A percentile compares a stretch with the other conserved stretches of the same genome.
phyloP scores from a whole-genome alignment of 306 rosid species.

The Pterocarpus santalinus region DNA sequence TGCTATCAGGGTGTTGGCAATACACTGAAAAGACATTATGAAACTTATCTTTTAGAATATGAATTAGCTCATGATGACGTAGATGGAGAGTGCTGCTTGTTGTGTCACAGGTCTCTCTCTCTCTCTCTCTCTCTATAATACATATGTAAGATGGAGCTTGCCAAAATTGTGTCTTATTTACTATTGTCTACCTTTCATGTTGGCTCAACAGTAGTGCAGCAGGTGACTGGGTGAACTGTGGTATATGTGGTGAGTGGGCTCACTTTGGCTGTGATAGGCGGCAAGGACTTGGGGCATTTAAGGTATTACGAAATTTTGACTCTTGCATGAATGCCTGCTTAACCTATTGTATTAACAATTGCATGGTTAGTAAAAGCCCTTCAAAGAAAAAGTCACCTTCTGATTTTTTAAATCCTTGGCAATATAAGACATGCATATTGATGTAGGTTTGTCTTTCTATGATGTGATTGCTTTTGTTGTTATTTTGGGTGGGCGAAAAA shows the following conservation, averaged over 20 bases:
- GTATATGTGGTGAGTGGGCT: constrained; percentile 99
- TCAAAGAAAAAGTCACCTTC: not conserved
- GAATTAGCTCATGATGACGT: constrained; percentile 97
- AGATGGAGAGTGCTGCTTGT: constrained; percentile 97
- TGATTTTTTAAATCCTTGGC: not conserved
- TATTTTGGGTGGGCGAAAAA: not conserved
- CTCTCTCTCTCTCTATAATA: not conserved
- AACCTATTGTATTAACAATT: not conserved
- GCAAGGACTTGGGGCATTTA: constrained; percentile 96
- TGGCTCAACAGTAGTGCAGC: constrained; percentile 86
- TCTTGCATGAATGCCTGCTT: constrained; percentile 15
- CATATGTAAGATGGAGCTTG: not conserved
- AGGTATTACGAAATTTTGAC: constrained; percentile 62
- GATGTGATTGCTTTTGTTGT: not conserved
- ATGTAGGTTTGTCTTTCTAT: constrained; percentile 9
- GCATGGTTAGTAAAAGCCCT: constrained; percentile 22
- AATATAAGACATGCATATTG: not conserved
- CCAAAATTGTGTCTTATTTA: constrained; percentile 30
- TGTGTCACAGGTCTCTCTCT: constrained; percentile 57
- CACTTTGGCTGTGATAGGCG: constrained; percentile 97
- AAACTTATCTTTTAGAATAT: constrained; percentile 91
- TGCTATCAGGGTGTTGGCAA: constrained; percentile 92
- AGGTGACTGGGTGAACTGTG: constrained; percentile 98
- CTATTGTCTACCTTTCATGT: constrained; percentile 35
- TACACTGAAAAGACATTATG: constrained; percentile 92